Conservation (phyloP, 2,329 filamentous ascomycete species). For the Pestalotiopsis sp. region DNA sequence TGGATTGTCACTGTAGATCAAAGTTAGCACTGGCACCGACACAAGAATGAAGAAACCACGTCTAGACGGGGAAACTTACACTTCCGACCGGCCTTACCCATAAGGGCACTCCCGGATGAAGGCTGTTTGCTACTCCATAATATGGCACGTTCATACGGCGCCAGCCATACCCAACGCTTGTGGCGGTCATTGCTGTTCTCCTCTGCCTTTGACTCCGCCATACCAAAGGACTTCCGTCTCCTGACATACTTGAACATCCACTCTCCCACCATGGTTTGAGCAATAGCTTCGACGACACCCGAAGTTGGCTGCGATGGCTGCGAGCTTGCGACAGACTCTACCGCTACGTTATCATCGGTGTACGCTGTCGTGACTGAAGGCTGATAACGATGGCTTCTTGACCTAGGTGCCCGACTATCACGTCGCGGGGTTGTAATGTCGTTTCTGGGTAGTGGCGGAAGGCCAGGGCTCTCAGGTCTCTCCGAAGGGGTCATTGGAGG, state of each 20-base stretch:
- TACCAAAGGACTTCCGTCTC: conserved; percentile 86
- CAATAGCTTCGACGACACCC: conserved; percentile 91
- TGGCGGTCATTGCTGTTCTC: conserved; percentile 78
- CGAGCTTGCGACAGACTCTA: conserved; percentile 55
- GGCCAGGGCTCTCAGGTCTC: conserved; percentile 65
- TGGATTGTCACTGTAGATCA: conserved; percentile 75
- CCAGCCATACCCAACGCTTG: conserved; percentile 98
- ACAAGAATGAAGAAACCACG: not conserved
- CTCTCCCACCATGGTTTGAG: conserved; percentile 97
- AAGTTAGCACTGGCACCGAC: conserved; percentile 4
- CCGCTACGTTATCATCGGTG: conserved; percentile 40
- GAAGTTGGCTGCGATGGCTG: conserved; percentile 61
- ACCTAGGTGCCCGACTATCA: conserved; percentile 38
- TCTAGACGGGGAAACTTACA: conserved; percentile 59
- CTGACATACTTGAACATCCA: conserved; percentile 94
- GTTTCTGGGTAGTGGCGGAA: conserved; percentile 74
- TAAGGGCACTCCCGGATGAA: conserved; percentile 77
- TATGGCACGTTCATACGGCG: conserved; percentile 91
- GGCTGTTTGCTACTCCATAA: conserved; percentile 99
- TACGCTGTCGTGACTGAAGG: conserved; percentile 59
- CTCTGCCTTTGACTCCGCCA: conserved; percentile 67
- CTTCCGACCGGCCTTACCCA: conserved; percentile 94
- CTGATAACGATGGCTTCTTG: conserved; percentile 53
- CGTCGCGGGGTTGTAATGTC: conserved; percentile 65
- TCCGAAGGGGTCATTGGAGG: conserved; percentile 68